Evolutionary conservation across 768 basidiomycete genomes (phyloP).

Genomic region (Lanmaoa pseudosensibilis): DNA sequence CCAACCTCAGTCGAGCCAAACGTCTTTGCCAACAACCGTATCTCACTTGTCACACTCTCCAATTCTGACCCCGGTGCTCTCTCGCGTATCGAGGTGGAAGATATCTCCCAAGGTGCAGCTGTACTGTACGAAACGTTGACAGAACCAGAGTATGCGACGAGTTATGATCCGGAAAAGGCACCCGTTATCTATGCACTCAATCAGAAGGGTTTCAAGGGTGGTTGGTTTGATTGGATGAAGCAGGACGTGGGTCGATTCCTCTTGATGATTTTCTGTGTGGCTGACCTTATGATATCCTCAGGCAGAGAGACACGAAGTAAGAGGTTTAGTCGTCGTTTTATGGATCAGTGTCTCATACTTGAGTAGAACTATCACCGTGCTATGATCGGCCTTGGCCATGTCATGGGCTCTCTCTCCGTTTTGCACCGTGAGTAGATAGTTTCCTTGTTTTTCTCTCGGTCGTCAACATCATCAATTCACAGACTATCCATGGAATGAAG

Average conservation of each 20-base stretch:
- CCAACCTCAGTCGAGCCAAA: conserved; percentile 23
- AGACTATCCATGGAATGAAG: conserved; percentile 30
- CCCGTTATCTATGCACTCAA: conserved; percentile 22
- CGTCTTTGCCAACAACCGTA: conserved; percentile 35
- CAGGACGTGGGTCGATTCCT: conserved; percentile 16
- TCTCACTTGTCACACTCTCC: conserved; percentile 29
- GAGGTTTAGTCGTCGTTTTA: background rate
- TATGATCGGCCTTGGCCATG: conserved; percentile 20
- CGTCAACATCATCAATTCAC: background rate
- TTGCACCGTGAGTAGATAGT: conserved; percentile 18
- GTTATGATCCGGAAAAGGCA: conserved; percentile 22
- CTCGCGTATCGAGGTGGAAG: conserved; percentile 4
- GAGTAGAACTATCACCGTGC: conserved; percentile 24
- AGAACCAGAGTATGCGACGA: conserved; percentile 25
- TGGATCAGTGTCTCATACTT: conserved; percentile 3
- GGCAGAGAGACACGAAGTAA: conserved; percentile 19
- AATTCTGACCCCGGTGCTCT: conserved; percentile 11
- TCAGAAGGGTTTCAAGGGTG: conserved; percentile 14
- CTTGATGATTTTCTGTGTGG: background rate
- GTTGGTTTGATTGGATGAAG: conserved; percentile 25
- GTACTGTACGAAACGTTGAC: conserved; percentile 27
- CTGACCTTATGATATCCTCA: background rate
- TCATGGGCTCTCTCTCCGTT: conserved; percentile 27
- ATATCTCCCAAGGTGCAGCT: conserved; percentile 12
- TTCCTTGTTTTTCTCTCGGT: background rate